A percentile compares a stretch with the other conserved stretches of the same genome.
phyloP scores from a whole-genome alignment of 495 filamentous ascomycete species.

The Acidiella bohemica region DNA sequence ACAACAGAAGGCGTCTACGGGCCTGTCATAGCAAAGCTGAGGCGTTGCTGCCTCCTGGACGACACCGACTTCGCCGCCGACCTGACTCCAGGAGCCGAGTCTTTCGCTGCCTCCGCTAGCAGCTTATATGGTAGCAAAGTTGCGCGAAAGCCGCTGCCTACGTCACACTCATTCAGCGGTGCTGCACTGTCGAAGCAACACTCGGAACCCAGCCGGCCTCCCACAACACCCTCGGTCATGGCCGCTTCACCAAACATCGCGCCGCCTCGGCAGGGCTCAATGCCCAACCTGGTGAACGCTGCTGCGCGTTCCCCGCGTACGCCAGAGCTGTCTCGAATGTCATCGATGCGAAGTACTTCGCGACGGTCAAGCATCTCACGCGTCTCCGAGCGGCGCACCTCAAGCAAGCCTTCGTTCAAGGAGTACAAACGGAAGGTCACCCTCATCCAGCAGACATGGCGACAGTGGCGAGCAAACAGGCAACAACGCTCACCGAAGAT shows the following conservation, averaged over 20 bases:
- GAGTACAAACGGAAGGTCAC: slow-evolving; percentile 25
- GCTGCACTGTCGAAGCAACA: slow-evolving; percentile 4
- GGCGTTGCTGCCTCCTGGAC: slow-evolving; percentile 28
- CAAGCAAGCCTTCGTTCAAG: slow-evolving; percentile 11
- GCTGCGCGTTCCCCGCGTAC: neutral
- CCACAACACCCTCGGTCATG: neutral
- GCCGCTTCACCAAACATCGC: neutral
- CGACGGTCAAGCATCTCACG: slow-evolving; percentile 1
- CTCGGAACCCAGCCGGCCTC: slow-evolving; percentile 4
- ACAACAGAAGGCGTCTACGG: slow-evolving; percentile 21
- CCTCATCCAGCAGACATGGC: slow-evolving; percentile 25
- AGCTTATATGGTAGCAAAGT: neutral
- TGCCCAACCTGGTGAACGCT: slow-evolving; percentile 11
- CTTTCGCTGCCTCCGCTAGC: neutral
- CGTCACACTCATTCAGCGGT: neutral
- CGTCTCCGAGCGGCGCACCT: neutral
- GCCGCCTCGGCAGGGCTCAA: slow-evolving; percentile 7
- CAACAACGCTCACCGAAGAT: neutral
- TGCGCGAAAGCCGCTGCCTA: slow-evolving; percentile 1
- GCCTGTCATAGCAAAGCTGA: slow-evolving; percentile 20
- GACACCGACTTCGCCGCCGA: slow-evolving; percentile 17
- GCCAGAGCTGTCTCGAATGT: neutral
- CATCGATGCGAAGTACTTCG: slow-evolving; percentile 1
- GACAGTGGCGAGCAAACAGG: slow-evolving; percentile 10
- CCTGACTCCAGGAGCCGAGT: neutral